Evolutionary conservation across 495 filamentous ascomycete genomes (phyloP).

Genomic region (Viridothelium virens): DNA sequence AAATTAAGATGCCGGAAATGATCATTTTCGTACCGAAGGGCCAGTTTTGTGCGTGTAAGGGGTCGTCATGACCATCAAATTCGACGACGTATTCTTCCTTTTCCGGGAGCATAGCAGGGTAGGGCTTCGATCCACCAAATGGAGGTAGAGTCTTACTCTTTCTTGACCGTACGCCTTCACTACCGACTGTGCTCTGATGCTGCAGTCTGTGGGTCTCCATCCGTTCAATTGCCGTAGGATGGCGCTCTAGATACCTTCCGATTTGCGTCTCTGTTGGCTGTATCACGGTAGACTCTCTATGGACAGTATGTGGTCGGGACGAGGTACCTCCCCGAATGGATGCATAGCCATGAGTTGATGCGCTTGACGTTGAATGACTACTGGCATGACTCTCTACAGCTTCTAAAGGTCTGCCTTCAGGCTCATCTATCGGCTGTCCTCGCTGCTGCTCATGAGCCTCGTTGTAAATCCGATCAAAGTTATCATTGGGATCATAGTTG

Average conservation of each 20-base stretch:
- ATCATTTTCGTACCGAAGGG: slow-evolving; percentile 37
- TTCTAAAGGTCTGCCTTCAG: slow-evolving; percentile 1
- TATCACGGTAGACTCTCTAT: neutral
- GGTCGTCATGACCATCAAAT: slow-evolving; percentile 46
- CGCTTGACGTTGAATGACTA: neutral
- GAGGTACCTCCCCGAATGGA: neutral
- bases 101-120: slow-evolving; percentile 39
- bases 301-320: neutral
- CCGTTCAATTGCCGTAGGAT: slow-evolving; percentile 26
- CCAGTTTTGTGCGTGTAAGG: slow-evolving; percentile 50
- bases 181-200: slow-evolving; percentile 24
- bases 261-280: slow-evolving; percentile 4
- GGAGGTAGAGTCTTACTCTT: slow-evolving; percentile 20
- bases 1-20: slow-evolving; percentile 30
- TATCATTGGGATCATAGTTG: slow-evolving; percentile 15
- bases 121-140: slow-evolving; percentile 34
- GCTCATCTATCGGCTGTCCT: neutral
- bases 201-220: slow-evolving; percentile 24
- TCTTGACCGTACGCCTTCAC: neutral
- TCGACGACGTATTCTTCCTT: slow-evolving; percentile 45
- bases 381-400: neutral
- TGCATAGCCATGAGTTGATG: neutral
- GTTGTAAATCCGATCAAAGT: neutral
- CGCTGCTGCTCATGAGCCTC: neutral
- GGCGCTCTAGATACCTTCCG: slow-evolving; percentile 24